Evolutionary conservation across 208 protist species (phyloP).

Genomic region (Leishmania gerbilli): DNA sequence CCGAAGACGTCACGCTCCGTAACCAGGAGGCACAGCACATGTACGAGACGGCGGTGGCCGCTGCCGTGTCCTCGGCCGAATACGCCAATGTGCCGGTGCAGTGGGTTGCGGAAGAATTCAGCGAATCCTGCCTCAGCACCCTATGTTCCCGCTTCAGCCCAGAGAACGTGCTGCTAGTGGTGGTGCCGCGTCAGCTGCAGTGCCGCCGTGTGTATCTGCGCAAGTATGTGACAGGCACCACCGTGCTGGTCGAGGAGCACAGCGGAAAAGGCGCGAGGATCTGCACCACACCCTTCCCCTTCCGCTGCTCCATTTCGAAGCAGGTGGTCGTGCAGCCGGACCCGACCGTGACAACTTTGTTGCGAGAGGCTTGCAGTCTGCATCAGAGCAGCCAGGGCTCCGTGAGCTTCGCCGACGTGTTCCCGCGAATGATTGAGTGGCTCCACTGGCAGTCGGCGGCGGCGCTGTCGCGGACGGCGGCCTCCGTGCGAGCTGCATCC

Average conservation of each 20-base stretch:
- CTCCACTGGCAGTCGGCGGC: slow-evolving; percentile 39
- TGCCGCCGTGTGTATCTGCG: slow-evolving; percentile 50
- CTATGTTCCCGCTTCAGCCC: slow-evolving; percentile 57
- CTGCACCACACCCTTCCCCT: slow-evolving; percentile 45
- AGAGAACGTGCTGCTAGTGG: slow-evolving; percentile 65
- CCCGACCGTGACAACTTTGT: slow-evolving; percentile 39
- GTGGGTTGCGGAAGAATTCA: slow-evolving; percentile 73
- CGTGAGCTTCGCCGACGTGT: slow-evolving; percentile 40
- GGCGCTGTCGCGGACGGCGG: slow-evolving; percentile 8
- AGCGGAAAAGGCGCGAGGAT: slow-evolving; percentile 28
- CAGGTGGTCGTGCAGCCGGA: slow-evolving; percentile 44
- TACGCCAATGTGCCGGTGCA: slow-evolving; percentile 67
- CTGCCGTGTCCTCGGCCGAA: slow-evolving; percentile 38
- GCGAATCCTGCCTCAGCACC: slow-evolving; percentile 19
- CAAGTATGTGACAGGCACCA: slow-evolving; percentile 61
- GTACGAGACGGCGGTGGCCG: slow-evolving; percentile 56
- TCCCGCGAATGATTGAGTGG: slow-evolving; percentile 50
- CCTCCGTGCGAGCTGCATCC: background rate
- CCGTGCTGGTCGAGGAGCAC: slow-evolving; percentile 63
- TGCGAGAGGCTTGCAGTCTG: slow-evolving; percentile 50
- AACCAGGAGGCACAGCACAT: slow-evolving; percentile 28
- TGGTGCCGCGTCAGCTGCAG: slow-evolving; percentile 60
- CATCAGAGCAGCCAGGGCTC: slow-evolving; percentile 32
- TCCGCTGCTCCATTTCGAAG: slow-evolving; percentile 37
- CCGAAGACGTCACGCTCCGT: slow-evolving; percentile 1